Base-by-base conservation (phyloP, 2,329 filamentous ascomycete genomes). In the Aspergillus spinulosporus region DNA sequence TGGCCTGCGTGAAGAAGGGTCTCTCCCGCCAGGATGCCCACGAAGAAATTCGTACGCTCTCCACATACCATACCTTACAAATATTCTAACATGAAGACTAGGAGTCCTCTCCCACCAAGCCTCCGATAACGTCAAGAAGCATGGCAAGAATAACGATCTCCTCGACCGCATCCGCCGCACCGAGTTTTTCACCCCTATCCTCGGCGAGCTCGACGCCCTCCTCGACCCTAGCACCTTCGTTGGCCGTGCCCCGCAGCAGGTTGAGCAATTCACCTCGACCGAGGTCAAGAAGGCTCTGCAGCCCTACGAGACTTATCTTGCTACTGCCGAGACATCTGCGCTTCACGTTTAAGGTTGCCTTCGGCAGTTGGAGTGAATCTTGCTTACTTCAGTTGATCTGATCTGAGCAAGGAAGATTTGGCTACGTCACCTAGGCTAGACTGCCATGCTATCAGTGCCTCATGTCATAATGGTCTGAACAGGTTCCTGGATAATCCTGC, bases 1-100 rank as follows among this genome's bases (percentile, higher is more conserved):
- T 95, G 89, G 85, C 84, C 63, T 80, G 93, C 54, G 84, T 87
- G 29, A 84, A 85, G 55, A 82, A 86, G 67, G 90, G 89, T 32
- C 82, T 79, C 29, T 89, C 84, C 7, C 80, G 91, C 49, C 90
- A 95, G 71, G 89, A 92, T 54, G 88, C 90, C 1, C 92, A 96
- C 74, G 92, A 96, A 76, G 78, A 93, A 73, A 92, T 96, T 66
- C 87, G 88, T 72, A 67, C 43, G 68, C 65, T 43, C 26, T 43
- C 12, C 5, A 8, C 9, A n/a, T 12, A 21, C 15, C 11, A 34
- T 6, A 50, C 5, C 8, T 45, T 11, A 1, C 28, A 26, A 5
- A 8, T 5, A 14, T 28, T 7, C 49, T 66, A 58, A 60, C 43
- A 32, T 31, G 5, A 74, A 11, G 26, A 12, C 36, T 56, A 72